phyloP scores from a whole-genome alignment of 2,329 filamentous ascomycete species.

The Paradendryphiella salina region DNA sequence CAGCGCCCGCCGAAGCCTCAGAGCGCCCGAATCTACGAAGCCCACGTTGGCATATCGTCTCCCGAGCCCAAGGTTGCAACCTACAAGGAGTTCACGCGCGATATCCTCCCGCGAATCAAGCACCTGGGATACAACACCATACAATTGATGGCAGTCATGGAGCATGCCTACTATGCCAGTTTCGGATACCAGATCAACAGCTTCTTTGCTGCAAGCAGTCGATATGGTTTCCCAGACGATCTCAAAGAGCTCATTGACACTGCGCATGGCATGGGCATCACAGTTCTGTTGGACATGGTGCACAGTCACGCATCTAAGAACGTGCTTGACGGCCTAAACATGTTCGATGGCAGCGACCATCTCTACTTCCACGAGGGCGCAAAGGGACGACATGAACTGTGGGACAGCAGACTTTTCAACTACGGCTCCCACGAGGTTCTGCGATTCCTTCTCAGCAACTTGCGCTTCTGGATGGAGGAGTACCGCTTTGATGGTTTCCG shows the following conservation, averaged over 20 bases:
- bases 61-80: slow-evolving; percentile 86
- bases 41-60: slow-evolving; percentile 96
- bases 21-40: slow-evolving; percentile 93
- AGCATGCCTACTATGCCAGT: slow-evolving; percentile 98
- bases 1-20: slow-evolving; percentile 76
- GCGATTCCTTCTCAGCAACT: slow-evolving; percentile 92
- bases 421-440: slow-evolving; percentile 93
- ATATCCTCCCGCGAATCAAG: slow-evolving; percentile 89
- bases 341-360: slow-evolving; percentile 93
- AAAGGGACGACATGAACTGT: slow-evolving; percentile 86
- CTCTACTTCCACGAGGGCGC: slow-evolving; percentile 90
- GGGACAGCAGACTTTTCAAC: slow-evolving; percentile 97
- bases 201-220: slow-evolving; percentile 96
- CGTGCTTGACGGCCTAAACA: slow-evolving; percentile 89
- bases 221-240: slow-evolving; percentile 91
- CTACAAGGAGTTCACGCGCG: slow-evolving; percentile 95
- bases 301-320: slow-evolving; percentile 99
- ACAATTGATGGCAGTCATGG: slow-evolving; percentile 98
- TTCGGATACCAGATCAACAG: slow-evolving; percentile 99
- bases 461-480: slow-evolving; percentile 99
- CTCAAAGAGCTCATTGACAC: slow-evolving; percentile 96
- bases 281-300: slow-evolving; percentile 90
- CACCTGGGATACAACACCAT: slow-evolving; percentile 94
- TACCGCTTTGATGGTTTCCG: slow-evolving; percentile 96
- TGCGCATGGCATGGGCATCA: slow-evolving; percentile 86